Evolutionary conservation across 2,329 filamentous ascomycete species (phyloP), one percentile per base, ranked within the genome.

Genomic region (Colletotrichum musae): DNA sequence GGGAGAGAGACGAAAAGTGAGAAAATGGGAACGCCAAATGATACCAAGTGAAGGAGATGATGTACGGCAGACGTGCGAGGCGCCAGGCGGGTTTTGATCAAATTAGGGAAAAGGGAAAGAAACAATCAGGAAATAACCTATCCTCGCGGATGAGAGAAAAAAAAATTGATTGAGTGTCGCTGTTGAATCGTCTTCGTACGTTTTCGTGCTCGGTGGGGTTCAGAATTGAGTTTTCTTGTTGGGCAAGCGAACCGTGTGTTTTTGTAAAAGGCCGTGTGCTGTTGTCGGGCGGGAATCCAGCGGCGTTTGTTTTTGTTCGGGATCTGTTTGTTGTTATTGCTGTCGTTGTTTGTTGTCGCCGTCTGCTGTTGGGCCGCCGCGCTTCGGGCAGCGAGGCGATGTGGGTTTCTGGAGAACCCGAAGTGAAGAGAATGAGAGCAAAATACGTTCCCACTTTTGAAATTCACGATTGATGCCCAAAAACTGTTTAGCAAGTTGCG

Each of bases 181-280:
- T 13, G 41, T 5, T 43, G 41, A 36, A 36, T 10, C 10, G 32
- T 9, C 24, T 24, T 24, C 21, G 21, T 24, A 4, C 18, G 18
- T 18, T 57, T n/a, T 56, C n/a, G 7, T 12, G 18, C 18, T 50
- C n/a, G 57, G 39, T 2, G 10, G n/a, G 13, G 4, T 39, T 36
- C n/a, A 48, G 3, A 58, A 9, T 39, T 39, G 26, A 24, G 32
- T 10, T 50, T 59, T 59, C 57, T n/a, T 48, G 45, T 59, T 50
- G 26, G 45, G 45, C 45, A 21, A 24, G 43, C 43, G 12, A 21
- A 58, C 10, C 21, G 13, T 53, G 13, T 53, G 15, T 45, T 58
- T 16, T 58, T 43, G 18, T 45, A 32, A 10, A 16, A 0, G 9
- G 3, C 21, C 21, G 21, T 4, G 21, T 18, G 48, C 21, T 7